Evolutionary conservation across 768 basidiomycete genomes (phyloP).

Genomic region (Rhodocollybia butyracea): DNA sequence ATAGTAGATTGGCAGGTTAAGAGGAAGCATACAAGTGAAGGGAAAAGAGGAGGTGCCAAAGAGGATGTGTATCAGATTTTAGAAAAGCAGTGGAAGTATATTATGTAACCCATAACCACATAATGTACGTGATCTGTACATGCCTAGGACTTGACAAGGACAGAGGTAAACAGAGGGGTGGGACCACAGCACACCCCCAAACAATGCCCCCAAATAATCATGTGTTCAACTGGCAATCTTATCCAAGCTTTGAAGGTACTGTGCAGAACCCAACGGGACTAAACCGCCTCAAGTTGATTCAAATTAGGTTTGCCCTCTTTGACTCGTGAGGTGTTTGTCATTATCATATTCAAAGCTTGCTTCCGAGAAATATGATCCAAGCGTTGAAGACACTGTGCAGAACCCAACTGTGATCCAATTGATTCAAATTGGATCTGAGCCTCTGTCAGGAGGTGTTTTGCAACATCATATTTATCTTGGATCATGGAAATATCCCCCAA

Average conservation of each 20-base stretch:
- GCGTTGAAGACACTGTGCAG: conserved; percentile 9
- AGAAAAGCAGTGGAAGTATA: too few species aligned
- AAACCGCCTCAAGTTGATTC: neutral
- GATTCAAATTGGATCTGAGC: neutral
- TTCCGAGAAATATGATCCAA: neutral
- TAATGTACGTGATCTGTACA: too few species aligned
- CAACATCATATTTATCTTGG: neutral
- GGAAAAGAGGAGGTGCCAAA: too few species aligned
- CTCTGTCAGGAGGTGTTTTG: neutral
- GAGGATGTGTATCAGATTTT: too few species aligned
- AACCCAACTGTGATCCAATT: neutral
- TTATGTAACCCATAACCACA: too few species aligned
- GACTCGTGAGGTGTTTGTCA: neutral
- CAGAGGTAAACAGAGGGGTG: too few species aligned
- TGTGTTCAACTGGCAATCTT: too few species aligned
- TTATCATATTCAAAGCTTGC: neutral
- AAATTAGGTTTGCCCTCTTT: neutral
- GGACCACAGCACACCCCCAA: too few species aligned
- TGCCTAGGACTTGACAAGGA: too few species aligned
- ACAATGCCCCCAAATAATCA: too few species aligned
- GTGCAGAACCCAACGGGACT: conserved; percentile 4
- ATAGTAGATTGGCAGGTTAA: too few species aligned
- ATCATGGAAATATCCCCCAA: neutral
- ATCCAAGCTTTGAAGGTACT: conserved; percentile 8
- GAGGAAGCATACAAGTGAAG: too few species aligned